Conservation (phyloP, 352 stramenopile species). For the Phytophthora melonis region DNA sequence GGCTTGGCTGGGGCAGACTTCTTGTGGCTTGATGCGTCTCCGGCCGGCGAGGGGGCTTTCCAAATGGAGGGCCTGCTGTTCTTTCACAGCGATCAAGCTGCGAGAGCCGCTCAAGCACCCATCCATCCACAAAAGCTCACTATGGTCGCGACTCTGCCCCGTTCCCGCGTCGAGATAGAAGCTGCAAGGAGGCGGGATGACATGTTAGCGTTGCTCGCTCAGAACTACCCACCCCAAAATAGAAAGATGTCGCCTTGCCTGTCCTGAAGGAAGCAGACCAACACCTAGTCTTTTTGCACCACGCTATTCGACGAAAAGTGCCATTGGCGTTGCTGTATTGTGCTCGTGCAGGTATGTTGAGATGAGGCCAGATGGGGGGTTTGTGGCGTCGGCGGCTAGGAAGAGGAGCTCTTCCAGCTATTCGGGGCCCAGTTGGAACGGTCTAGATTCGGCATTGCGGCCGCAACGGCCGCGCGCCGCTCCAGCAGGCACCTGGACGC, state of each 20-base stretch:
- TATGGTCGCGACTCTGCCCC: slow-evolving; percentile 18
- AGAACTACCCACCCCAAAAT: too few species aligned
- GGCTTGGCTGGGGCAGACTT: not conserved
- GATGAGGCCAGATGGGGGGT: slow-evolving; percentile 19
- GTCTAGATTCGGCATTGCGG: slow-evolving; percentile 24
- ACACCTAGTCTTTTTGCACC: slow-evolving; percentile 25
- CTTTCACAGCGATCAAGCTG: not conserved
- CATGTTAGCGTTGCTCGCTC: too few species aligned
- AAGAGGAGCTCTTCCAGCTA: slow-evolving; percentile 5
- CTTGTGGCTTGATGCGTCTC: not conserved
- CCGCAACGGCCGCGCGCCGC: slow-evolving; percentile 23
- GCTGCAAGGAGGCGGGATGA: not conserved
- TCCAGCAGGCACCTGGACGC: slow-evolving; percentile 31
- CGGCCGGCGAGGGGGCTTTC: slow-evolving; percentile 13
- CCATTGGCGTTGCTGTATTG: not conserved
- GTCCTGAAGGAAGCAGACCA: slow-evolving; percentile 7
- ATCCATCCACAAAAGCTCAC: slow-evolving; percentile 29
- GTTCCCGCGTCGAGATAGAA: not conserved
- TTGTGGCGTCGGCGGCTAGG: not conserved
- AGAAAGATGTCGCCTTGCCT: not conserved
- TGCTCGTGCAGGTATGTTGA: slow-evolving; percentile 6
- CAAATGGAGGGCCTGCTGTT: not conserved
- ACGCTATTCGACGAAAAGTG: slow-evolving; percentile 16
- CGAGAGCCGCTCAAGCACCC: slow-evolving; percentile 3
- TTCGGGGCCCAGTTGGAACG: slow-evolving; percentile 28